Percentiles rank a stretch among this genome's conserved stretches.
These are phyloP conservation scores for Erythrophleum ivorense DNA, from an alignment of 331 rosid genomes.

Conservation along the genomic window DNA sequence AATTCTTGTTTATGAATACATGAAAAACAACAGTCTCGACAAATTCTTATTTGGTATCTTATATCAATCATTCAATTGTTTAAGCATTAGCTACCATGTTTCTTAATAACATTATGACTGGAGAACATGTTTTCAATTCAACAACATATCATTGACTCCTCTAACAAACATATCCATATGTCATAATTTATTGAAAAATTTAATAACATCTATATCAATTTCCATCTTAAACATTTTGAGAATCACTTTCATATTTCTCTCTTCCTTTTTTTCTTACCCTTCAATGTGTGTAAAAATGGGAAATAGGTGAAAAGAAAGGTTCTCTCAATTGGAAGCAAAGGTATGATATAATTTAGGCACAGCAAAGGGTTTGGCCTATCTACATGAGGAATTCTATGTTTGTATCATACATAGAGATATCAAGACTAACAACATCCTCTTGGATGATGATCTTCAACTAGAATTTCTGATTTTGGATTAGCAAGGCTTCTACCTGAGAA, in stretches of 20 bases:
- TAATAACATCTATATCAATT: neutral
- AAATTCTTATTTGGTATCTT: slow-evolving; percentile 59
- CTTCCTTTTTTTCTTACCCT: neutral
- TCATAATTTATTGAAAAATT: too few relatives aligned
- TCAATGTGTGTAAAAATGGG: neutral
- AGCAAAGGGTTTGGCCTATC: slow-evolving; percentile 63
- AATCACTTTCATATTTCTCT: neutral
- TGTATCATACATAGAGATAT: slow-evolving; percentile 46
- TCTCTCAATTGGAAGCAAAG: slow-evolving; percentile 66
- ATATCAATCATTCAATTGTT: neutral
- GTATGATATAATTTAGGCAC: slow-evolving; percentile 58
- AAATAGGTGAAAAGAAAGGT: slow-evolving; percentile 57
- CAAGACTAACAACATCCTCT: neutral
- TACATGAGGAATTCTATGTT: slow-evolving; percentile 62
- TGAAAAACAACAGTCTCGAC: slow-evolving; percentile 35
- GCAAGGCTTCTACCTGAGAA: neutral
- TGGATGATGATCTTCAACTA: neutral
- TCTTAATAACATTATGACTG: neutral
- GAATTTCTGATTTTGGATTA: slow-evolving; percentile 1
- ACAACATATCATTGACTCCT: too few relatives aligned
- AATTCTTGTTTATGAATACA: slow-evolving; percentile 19
- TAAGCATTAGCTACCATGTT: neutral
- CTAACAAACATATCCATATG: too few relatives aligned
- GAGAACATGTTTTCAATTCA: neutral
- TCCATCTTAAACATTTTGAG: neutral